Percentiles rank a stretch among this genome's conserved stretches.
Conservation (phyloP, 2,329 filamentous ascomycete species). For the Davidsoniella eucalypti region DNA sequence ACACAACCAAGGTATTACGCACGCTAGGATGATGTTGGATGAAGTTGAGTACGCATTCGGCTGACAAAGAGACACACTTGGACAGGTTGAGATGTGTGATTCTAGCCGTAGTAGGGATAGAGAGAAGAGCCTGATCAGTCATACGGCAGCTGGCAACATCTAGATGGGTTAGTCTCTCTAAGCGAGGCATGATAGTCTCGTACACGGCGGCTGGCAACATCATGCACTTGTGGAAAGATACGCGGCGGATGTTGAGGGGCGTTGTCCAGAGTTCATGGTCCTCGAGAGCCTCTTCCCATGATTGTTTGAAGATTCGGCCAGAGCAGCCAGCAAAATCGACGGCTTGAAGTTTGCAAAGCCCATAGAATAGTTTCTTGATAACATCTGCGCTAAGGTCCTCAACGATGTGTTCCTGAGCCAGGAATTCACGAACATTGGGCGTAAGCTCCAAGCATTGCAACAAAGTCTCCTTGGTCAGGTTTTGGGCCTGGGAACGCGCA, state of each 20-base stretch:
- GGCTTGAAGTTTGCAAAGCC: constrained; percentile 45
- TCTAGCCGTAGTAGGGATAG: constrained; percentile 52
- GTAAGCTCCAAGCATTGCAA: constrained; percentile 54
- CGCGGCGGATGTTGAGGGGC: constrained; percentile 35
- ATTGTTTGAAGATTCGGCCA: constrained; percentile 46
- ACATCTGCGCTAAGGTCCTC: constrained; percentile 55
- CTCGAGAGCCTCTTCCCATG: constrained; percentile 42
- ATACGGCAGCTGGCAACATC: constrained; percentile 67
- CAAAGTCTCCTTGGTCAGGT: constrained; percentile 59
- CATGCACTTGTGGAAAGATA: constrained; percentile 67
- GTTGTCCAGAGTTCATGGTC: constrained; percentile 23
- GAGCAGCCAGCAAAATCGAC: constrained; percentile 67
- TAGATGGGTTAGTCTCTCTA: constrained; percentile 54
- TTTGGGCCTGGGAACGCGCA: constrained; percentile 58
- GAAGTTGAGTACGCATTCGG: constrained; percentile 52
- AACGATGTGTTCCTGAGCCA: constrained; percentile 68
- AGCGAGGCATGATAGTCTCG: constrained; percentile 53
- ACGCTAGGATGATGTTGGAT: constrained; percentile 54
- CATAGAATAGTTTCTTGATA: constrained; percentile 52
- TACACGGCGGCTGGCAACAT: constrained; percentile 51
- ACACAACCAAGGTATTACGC: constrained; percentile 44
- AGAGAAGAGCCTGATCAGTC: constrained; percentile 51
- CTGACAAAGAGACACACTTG: constrained; percentile 55
- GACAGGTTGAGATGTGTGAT: constrained; percentile 66
- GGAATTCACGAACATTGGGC: constrained; percentile 59